Conservation (phyloP, 805 yeast species). For the Saccharomycopsis sp. region DNA sequence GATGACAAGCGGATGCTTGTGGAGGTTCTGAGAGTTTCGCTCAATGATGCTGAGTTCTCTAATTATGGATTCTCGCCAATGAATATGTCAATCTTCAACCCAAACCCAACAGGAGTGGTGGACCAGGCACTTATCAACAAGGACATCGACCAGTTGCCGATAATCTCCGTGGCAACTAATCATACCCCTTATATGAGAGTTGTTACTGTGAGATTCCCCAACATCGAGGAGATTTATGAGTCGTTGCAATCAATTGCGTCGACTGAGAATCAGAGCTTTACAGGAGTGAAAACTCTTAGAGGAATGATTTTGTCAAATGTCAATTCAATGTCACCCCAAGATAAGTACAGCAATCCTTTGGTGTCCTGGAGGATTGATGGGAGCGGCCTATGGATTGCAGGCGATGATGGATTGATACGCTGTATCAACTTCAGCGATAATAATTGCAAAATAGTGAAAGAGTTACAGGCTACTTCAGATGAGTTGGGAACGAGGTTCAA, state of each 20-base stretch:
- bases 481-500: slow-evolving; percentile 6
- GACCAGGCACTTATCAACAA: slow-evolving; percentile 2
- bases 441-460: slow-evolving; percentile 27
- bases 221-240: neutral
- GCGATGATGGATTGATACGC: slow-evolving; percentile 61
- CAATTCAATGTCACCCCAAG: slow-evolving; percentile 58
- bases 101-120: neutral
- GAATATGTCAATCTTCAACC: slow-evolving; percentile 30
- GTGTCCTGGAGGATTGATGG: slow-evolving; percentile 39
- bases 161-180: slow-evolving; percentile 62
- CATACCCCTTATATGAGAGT: slow-evolving; percentile 74
- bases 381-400: slow-evolving; percentile 56
- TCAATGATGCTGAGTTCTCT: slow-evolving; percentile 69
- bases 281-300: slow-evolving; percentile 27
- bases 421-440: slow-evolving; percentile 46
- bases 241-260: slow-evolving; percentile 16
- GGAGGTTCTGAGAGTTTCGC: slow-evolving; percentile 43
- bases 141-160: slow-evolving; percentile 22
- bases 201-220: slow-evolving; percentile 45
- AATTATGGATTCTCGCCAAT: slow-evolving; percentile 57
- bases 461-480: neutral
- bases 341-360: slow-evolving; percentile 50
- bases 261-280: slow-evolving; percentile 28
- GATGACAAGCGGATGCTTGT: slow-evolving; percentile 22
- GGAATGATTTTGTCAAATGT: slow-evolving; percentile 36